phyloP scores from a whole-genome alignment of 1,284 basidiomycete species.

The Sutorius eximius region DNA sequence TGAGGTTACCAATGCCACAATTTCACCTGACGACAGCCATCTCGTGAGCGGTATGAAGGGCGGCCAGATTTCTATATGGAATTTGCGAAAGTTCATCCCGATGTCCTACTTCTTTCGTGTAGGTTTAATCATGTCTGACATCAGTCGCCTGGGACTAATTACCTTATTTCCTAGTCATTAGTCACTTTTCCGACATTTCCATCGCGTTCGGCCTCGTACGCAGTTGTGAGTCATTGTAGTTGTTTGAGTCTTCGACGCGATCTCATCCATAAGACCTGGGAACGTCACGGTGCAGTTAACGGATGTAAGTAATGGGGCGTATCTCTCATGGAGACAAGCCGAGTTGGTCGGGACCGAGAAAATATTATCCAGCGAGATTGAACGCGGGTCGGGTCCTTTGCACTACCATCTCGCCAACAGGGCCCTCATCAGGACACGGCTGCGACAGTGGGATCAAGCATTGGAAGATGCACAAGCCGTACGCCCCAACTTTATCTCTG shows the following conservation, averaged over 20 bases:
- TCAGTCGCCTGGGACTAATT: neutral
- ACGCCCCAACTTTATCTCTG: neutral
- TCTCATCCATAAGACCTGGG: constrained; percentile 1
- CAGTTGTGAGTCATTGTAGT: constrained; percentile 9
- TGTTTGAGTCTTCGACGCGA: neutral
- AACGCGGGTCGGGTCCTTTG: neutral
- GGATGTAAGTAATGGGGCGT: constrained; percentile 12
- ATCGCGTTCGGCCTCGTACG: neutral
- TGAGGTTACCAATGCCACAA: constrained; percentile 11
- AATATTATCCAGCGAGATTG: constrained; percentile 19
- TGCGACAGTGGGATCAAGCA: constrained; percentile 11
- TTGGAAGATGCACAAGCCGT: constrained; percentile 20
- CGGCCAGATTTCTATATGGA: constrained; percentile 14
- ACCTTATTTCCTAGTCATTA: constrained; percentile 11
- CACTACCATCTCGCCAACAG: constrained; percentile 18
- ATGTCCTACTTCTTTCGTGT: constrained; percentile 13
- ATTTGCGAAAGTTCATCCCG: constrained; percentile 10
- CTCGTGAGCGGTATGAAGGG: constrained; percentile 10
- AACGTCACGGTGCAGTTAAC: constrained; percentile 14
- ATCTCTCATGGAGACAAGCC: constrained; percentile 11
- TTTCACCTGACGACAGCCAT: constrained; percentile 17
- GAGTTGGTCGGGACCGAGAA: constrained; percentile 12
- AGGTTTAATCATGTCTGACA: neutral
- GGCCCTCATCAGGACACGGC: constrained; percentile 16
- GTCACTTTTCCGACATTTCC: neutral